Evolutionary conservation across 139 green algal species (phyloP), one percentile per base, ranked within the genome.

Genomic region (Coccomyxa sp.): DNA sequence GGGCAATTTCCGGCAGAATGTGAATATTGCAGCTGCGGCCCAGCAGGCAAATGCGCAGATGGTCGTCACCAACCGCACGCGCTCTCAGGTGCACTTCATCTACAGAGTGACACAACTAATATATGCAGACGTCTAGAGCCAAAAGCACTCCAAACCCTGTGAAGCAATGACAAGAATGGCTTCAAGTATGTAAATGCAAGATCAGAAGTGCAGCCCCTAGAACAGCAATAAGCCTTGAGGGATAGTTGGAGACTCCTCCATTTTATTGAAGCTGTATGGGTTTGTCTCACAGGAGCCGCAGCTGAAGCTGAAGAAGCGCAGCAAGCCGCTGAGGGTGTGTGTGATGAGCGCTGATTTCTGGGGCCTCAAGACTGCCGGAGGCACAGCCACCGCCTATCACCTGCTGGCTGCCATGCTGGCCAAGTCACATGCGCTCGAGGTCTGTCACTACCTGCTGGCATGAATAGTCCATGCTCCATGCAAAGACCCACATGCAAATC

Each of bases 331-430:
- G 23, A 78, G 4, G 11, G 71, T 78, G n/a, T 83, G 80, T 28
- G 31, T 83, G 21, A 25, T 83, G 28, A 79, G 51, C 0, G 60
- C 63, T 38, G 80, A 83, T 60, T 83, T 83, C 63, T 83, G 80
- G 80, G 80, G 80, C 11, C 30, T 83, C 28, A 32, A 71, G 30
- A 31, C 80, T 27, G 80, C 80, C 28, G 80, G 80, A n/a, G 80
- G 80, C 23, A 83, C 80, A 23, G 80, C 80, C 18, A 83, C 80
- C 27, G 81, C 81, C 15, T 84, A 84, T 58, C 81, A 84, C 59
- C 32, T 84, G 81, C 38, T 84, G 32, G 81, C 81, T 51, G 67
- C 21, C 17, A 57, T 63, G n/a, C 67, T 84, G 21, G 71, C n/a
- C 17, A 38, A 38, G n/a, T 45, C 23, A 21, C 27, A 78, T 32